Evolutionary conservation across 1,284 basidiomycete species (phyloP), one percentile per base, ranked within the genome.

Genomic region (Irpex rosettiformis): DNA sequence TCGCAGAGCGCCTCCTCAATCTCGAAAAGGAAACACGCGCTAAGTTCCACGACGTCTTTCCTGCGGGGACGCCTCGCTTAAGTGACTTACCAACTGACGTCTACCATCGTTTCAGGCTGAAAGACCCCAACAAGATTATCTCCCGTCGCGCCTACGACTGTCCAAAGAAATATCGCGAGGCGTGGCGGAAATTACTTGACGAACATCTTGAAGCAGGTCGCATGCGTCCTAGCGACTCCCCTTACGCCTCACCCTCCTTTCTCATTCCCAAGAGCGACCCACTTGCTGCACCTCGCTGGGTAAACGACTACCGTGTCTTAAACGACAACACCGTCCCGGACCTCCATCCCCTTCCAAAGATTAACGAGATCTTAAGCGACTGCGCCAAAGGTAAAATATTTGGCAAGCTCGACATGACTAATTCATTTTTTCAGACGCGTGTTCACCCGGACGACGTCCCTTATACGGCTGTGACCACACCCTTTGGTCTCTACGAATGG

Each of bases 381-480:
- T 70, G 70, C 45, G 69, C 63, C 0, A 69, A 68, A 47, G 73
- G 72, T 0, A 69, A 67, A 47, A 64, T 73, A 13, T 77, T 67
- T 66, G 69, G 56, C 0, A 75, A 70, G 29, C 62, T 79, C 0
- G 75, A 79, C 58, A 75, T 79, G 71, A 79, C 76, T 0, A 73
- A 78, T 56, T 65, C 69, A 0, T 79, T 78, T 59, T 78, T 76
- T 60, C 77, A 77, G 56, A 54, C 52, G 1, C 13, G 54, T 1
- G 54, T 54, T 1, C 53, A 54, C 30, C 30, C 29, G 1, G 53
- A 54, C 53, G 53, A 54, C 21, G 33, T 54, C 3, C 22, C 1
- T 8, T 47, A 47, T 3, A 55, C 43, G 1, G 54, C 54, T 1
- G 54, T 55, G 1, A 55, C 54, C 13, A 55, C 54, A 10, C 54